phyloP scores from a whole-genome alignment of 768 basidiomycete genomes.

The Mycena maculata region DNA sequence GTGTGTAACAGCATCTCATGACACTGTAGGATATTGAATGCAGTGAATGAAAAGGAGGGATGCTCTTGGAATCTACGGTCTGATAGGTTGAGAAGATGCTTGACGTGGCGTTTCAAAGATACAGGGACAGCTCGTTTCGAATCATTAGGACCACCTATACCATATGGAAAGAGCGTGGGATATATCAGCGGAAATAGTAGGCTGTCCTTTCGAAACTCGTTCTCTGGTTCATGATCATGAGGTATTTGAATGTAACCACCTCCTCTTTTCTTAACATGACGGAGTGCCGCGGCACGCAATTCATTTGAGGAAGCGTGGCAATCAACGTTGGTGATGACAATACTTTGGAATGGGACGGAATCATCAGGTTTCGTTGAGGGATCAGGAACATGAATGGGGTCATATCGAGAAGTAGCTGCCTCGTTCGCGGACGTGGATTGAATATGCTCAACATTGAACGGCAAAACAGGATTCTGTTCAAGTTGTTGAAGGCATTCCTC shows the following conservation, averaged over 20 bases:
- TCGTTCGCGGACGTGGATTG: background rate
- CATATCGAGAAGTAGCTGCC: slow-evolving; percentile 10
- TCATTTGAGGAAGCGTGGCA: too few species aligned
- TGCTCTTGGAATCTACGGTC: too few species aligned
- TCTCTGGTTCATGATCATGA: slow-evolving; percentile 33
- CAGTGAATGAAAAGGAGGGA: too few species aligned
- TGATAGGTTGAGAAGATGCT: too few species aligned
- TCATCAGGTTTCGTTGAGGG: background rate
- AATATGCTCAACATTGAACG: slow-evolving; percentile 13
- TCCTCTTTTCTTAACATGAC: slow-evolving; percentile 36
- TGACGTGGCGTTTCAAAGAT: too few species aligned
- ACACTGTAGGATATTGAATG: too few species aligned
- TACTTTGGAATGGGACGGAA: slow-evolving; percentile 20
- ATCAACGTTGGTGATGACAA: too few species aligned
- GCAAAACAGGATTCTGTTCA: slow-evolving; percentile 12
- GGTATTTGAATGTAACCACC: slow-evolving; percentile 36
- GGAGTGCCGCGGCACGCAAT: slow-evolving; percentile 39
- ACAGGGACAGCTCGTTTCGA: background rate
- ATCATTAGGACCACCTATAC: slow-evolving; percentile 36
- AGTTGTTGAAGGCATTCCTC: slow-evolving; percentile 5
- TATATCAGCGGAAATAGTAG: slow-evolving; percentile 41
- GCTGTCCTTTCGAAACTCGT: slow-evolving; percentile 38
- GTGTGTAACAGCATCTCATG: too few species aligned
- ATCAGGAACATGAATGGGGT: background rate
- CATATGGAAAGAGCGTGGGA: slow-evolving; percentile 43